phyloP scores from a whole-genome alignment of 208 protist genomes.

The Phytomonas francai region DNA sequence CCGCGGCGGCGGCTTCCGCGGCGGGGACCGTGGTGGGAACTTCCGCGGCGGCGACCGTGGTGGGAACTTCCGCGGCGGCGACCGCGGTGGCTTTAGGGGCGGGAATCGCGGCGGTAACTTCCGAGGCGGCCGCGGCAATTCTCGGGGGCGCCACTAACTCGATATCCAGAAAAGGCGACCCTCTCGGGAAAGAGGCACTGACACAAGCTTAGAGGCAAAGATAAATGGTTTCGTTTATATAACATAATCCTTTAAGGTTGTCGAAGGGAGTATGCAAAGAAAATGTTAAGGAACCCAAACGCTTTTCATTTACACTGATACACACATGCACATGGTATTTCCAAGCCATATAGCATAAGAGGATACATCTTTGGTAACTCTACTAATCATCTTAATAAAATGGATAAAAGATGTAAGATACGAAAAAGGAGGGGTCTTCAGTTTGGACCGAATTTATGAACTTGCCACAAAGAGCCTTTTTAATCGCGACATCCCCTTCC shows the following conservation, averaged over 20 bases:
- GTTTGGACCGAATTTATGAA: neutral
- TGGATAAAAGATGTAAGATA: neutral
- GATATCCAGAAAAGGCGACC: neutral
- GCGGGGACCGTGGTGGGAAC: slow-evolving; percentile 40
- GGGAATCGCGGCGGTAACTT: slow-evolving; percentile 16
- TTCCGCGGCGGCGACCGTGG: slow-evolving; percentile 57
- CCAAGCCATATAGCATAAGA: no score
- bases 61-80: slow-evolving; percentile 38
- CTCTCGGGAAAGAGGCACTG: neutral
- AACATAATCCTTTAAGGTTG: slow-evolving; percentile 8
- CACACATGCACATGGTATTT: slow-evolving; percentile 5
- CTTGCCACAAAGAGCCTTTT: neutral
- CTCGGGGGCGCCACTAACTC: neutral
- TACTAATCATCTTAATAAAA: neutral
- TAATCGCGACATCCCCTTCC: neutral
- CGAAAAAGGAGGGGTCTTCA: neutral
- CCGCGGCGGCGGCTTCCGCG: slow-evolving; percentile 45
- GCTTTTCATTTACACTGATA: neutral
- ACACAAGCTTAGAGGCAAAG: neutral
- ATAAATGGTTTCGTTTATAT: slow-evolving; percentile 7
- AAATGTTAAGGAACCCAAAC: neutral
- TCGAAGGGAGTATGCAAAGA: slow-evolving; percentile 1
- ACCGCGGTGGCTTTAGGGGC: slow-evolving; percentile 60
- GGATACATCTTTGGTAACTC: neutral
- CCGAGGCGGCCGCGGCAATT: slow-evolving; percentile 15